These are phyloP conservation scores for Phaeoacremonium minimum DNA, from an alignment of 2,329 filamentous ascomycete species.

Conservation along the genomic window DNA sequence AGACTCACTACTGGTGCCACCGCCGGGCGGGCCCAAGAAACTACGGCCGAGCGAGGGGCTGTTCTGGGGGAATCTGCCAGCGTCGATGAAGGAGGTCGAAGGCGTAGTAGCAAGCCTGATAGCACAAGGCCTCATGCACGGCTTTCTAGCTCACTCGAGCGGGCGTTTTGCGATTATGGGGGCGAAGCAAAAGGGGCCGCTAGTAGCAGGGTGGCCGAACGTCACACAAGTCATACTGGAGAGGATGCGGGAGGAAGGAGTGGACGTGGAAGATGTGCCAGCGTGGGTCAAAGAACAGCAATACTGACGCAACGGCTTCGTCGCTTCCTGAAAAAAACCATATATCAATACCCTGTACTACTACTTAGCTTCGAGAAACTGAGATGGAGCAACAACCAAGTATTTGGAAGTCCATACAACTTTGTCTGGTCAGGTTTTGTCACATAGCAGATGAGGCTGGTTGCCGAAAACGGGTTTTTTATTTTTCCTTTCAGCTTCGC, in stretches of 20 bases:
- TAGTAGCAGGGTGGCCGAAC: constrained; percentile 70
- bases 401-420: too few species aligned
- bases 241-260: constrained; percentile 53
- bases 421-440: too few species aligned
- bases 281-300: constrained; percentile 64
- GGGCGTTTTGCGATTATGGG: constrained; percentile 79
- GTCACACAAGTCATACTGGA: constrained; percentile 66
- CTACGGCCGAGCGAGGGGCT: constrained; percentile 56
- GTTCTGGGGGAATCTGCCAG: constrained; percentile 58
- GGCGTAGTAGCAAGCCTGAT: constrained; percentile 72
- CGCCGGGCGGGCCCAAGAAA: constrained; percentile 38
- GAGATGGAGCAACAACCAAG: too few species aligned
- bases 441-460: too few species aligned
- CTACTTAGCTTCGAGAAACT: too few species aligned
- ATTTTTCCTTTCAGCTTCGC: too few species aligned
- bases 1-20: constrained; percentile 39
- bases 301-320: constrained; percentile 14
- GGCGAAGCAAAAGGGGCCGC: constrained; percentile 60
- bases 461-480: too few species aligned
- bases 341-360: constrained; percentile 14
- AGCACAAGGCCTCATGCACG: constrained; percentile 75
- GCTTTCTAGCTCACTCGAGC: constrained; percentile 76
- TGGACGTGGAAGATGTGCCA: constrained; percentile 62
- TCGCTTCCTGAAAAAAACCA: constrained; percentile 14
- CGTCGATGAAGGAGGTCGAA: constrained; percentile 66